Percentiles rank a stretch among this genome's conserved stretches.
These are phyloP conservation scores for Quercus phellos DNA, from an alignment of 331 rosid genomes.

Conservation along the genomic window DNA sequence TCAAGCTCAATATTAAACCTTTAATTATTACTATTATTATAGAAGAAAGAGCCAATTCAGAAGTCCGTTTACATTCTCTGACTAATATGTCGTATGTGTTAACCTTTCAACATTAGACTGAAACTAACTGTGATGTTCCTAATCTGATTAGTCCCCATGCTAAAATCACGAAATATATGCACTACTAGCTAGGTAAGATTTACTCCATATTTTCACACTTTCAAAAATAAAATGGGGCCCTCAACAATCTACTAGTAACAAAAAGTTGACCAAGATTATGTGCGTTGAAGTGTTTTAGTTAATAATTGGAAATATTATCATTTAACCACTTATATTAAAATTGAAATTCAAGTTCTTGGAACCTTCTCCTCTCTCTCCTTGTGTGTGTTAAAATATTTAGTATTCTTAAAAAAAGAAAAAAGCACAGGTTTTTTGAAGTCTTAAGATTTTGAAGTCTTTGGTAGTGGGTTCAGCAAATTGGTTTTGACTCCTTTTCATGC, in stretches of 20 bases:
- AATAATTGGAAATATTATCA: constrained; percentile 15
- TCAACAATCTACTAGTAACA: constrained; percentile 20
- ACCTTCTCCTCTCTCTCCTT: fast-evolving
- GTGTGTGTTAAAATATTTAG: no score
- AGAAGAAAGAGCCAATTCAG: neutral
- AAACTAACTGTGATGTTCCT: neutral
- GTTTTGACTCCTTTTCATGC: constrained; percentile 49
- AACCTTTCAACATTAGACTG: neutral
- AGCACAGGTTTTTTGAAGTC: no score
- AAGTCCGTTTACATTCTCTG: neutral
- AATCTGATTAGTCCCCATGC: neutral
- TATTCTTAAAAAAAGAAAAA: no score
- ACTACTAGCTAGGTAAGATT: neutral
- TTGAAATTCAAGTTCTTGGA: neutral
- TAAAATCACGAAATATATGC: neutral
- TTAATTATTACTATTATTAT: neutral
- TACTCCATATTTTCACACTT: constrained; percentile 29
- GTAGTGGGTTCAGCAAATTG: constrained; percentile 20
- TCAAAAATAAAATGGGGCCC: constrained; percentile 33
- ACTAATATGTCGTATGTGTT: neutral
- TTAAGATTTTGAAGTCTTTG: constrained; percentile 23
- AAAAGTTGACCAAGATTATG: constrained; percentile 33
- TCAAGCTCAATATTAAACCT: neutral
- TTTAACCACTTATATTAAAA: constrained; percentile 28
- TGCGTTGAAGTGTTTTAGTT: constrained; percentile 14